phyloP scores from a whole-genome alignment of 2,329 filamentous ascomycete species.

The Alternaria postmessia region DNA sequence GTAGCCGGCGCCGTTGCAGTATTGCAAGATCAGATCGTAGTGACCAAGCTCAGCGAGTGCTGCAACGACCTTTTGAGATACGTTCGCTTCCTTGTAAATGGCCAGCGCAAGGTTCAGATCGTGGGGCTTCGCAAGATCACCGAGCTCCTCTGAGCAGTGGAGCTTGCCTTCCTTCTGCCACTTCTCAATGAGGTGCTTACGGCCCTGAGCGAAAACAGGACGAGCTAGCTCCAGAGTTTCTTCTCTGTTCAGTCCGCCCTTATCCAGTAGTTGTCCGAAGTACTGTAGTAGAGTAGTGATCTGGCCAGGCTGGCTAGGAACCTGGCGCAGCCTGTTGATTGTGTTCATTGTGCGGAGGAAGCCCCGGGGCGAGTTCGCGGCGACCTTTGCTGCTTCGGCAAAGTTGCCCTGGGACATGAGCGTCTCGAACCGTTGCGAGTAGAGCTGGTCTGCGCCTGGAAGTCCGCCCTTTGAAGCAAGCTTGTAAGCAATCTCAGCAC shows the following conservation, averaged over 20 bases:
- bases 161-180: slow-evolving; percentile 98
- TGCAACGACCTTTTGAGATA: slow-evolving; percentile 92
- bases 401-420: slow-evolving; percentile 82
- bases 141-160: slow-evolving; percentile 93
- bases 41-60: slow-evolving; percentile 94
- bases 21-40: slow-evolving; percentile 95
- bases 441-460: slow-evolving; percentile 91
- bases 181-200: slow-evolving; percentile 96
- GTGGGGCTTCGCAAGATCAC: slow-evolving; percentile 89
- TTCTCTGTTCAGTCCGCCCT: slow-evolving; percentile 89
- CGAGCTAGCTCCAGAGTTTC: slow-evolving; percentile 94
- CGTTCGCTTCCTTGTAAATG: slow-evolving; percentile 91
- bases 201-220: slow-evolving; percentile 89
- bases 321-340: slow-evolving; percentile 92
- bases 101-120: slow-evolving; percentile 86
- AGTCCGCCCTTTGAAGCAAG: slow-evolving; percentile 93
- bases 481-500: slow-evolving; percentile 92
- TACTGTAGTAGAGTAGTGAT: slow-evolving; percentile 97
- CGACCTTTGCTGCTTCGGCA: slow-evolving; percentile 90
- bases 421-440: slow-evolving; percentile 91
- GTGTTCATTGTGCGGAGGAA: slow-evolving; percentile 95
- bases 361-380: slow-evolving; percentile 93
- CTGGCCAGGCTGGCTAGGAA: slow-evolving; percentile 81
- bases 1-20: slow-evolving; percentile 84
- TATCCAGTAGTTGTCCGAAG: slow-evolving; percentile 96